Conservation (phyloP, 441 rosid genomes). For the Brassica balearica region DNA sequence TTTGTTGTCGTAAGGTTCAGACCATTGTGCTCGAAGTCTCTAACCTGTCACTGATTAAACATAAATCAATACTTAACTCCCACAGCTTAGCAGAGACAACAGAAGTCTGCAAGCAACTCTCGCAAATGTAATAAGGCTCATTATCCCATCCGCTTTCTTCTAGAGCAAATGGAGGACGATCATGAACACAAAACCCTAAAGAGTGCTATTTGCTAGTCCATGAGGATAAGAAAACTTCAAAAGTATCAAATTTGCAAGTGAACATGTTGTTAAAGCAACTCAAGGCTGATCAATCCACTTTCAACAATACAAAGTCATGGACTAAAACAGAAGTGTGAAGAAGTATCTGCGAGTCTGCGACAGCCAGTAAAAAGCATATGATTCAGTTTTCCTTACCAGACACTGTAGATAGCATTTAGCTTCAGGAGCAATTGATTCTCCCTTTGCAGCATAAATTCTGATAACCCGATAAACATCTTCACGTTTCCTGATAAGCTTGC, state of each 20-base stretch:
- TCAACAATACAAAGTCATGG: background rate
- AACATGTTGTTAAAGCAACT: background rate
- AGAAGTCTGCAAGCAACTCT: constrained; percentile 16
- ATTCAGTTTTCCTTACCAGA: constrained; percentile 69
- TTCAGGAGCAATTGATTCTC: constrained; percentile 65
- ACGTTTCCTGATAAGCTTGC: constrained; percentile 69
- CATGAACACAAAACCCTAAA: constrained; percentile 7
- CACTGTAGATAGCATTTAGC: constrained; percentile 64
- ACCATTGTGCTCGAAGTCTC: constrained; percentile 90
- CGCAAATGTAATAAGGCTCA: constrained; percentile 20
- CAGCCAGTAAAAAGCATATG: constrained; percentile 22
- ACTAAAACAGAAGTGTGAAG: background rate
- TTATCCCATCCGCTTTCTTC: background rate
- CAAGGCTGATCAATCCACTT: constrained; percentile 12
- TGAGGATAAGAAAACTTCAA: background rate
- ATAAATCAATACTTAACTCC: constrained; percentile 48
- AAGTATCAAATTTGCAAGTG: background rate
- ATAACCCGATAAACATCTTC: constrained; percentile 83
- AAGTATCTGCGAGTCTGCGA: background rate
- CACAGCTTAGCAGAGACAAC: constrained; percentile 6
- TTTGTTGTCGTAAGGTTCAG: constrained; percentile 81
- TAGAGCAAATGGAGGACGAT: constrained; percentile 6
- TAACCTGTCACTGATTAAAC: constrained; percentile 89
- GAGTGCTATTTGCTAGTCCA: constrained; percentile 11
- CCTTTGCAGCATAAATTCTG: constrained; percentile 71